Percentiles rank a stretch among this genome's conserved stretches.
Conservation (phyloP, 345 rosid genomes). For the Syzygium grande region DNA sequence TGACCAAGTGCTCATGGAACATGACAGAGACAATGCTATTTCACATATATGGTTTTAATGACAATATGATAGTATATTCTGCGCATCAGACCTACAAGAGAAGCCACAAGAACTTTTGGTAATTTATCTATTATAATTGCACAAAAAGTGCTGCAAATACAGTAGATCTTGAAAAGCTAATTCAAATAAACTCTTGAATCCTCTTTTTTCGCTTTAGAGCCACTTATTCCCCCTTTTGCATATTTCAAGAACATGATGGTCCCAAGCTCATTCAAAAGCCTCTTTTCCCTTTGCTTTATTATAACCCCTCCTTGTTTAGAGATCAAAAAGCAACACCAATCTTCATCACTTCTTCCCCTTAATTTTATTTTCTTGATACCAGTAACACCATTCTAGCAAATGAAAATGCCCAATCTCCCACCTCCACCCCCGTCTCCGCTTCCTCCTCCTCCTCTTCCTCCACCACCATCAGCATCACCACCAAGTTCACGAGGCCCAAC, state of each 20-base stretch:
- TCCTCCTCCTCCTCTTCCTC: neutral
- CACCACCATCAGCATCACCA: slow-evolving; percentile 1
- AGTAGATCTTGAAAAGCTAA: neutral
- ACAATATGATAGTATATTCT: neutral
- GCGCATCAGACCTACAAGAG: neutral
- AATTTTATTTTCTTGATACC: slow-evolving; percentile 2
- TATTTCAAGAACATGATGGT: slow-evolving; percentile 28
- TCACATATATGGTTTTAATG: neutral
- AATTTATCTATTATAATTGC: neutral
- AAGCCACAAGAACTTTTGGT: neutral
- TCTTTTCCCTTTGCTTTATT: slow-evolving; percentile 21
- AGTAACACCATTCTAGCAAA: neutral
- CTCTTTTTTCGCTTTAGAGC: slow-evolving; percentile 15
- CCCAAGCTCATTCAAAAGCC: slow-evolving; percentile 33
- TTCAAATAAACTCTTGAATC: neutral
- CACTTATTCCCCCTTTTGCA: slow-evolving; percentile 21
- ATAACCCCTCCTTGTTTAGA: slow-evolving; percentile 19
- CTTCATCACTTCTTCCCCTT: slow-evolving; percentile 8
- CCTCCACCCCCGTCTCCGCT: neutral
- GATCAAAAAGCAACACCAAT: slow-evolving; percentile 1
- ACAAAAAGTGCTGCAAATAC: neutral
- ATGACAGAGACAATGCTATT: neutral
- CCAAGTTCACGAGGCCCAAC: neutral
- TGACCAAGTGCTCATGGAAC: neutral
- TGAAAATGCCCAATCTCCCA: slow-evolving; percentile 27